A percentile compares a stretch with the other conserved stretches of the same genome.
Conservation (phyloP, 23 red algal genomes). For the Gracilaria gracilis region DNA sequence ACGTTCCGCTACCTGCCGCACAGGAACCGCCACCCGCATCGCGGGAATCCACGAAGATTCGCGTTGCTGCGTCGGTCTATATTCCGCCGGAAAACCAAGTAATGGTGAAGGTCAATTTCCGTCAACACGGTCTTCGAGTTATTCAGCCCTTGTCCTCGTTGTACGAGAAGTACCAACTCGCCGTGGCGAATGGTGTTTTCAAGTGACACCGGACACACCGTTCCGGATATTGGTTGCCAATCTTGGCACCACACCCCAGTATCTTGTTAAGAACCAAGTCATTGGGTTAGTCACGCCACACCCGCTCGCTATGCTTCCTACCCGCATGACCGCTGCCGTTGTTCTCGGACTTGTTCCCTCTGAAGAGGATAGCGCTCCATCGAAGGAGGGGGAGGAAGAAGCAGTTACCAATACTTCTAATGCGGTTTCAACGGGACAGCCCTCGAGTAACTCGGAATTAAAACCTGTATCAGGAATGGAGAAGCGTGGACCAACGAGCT, state of each 20-base stretch:
- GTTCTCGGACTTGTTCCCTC: not conserved
- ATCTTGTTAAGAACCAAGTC: constrained; percentile 12
- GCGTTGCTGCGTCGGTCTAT: too few relatives aligned
- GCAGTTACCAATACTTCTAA: too few relatives aligned
- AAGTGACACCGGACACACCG: constrained; percentile 7
- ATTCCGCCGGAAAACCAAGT: not conserved
- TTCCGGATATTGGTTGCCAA: constrained; percentile 39
- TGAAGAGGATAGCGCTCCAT: not conserved
- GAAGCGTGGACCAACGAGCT: not conserved
- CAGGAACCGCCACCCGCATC: too few relatives aligned
- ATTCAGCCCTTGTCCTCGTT: constrained; percentile 19
- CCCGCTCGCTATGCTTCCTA: constrained; percentile 3
- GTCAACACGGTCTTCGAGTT: constrained; percentile 13
- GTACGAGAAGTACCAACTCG: constrained; percentile 18
- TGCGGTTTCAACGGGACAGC: not conserved
- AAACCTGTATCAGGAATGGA: too few relatives aligned
- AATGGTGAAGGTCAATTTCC: not conserved
- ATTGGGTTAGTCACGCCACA: not conserved
- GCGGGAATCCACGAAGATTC: too few relatives aligned
- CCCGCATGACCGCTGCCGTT: not conserved
- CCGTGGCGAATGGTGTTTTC: constrained; percentile 20
- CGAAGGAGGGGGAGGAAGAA: not conserved
- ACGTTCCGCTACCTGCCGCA: too few relatives aligned
- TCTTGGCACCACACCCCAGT: constrained; percentile 7
- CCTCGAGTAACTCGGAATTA: not conserved